Conservation (phyloP, 306 rosid genomes). For the Prunus davidiana region DNA sequence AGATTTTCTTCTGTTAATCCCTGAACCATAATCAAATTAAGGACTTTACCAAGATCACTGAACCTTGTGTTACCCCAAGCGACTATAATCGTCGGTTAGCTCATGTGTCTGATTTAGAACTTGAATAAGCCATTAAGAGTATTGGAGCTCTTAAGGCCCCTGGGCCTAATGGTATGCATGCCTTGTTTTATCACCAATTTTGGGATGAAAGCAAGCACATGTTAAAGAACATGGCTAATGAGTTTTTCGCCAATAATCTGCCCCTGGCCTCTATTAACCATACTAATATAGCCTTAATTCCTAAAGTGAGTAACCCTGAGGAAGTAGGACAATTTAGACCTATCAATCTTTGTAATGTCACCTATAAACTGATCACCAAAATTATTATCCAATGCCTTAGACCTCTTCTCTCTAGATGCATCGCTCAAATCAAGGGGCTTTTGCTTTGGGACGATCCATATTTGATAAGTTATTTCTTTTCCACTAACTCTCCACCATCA, state of each 20-base stretch:
- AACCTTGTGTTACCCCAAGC: too few relatives aligned
- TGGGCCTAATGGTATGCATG: neutral
- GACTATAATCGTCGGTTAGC: too few relatives aligned
- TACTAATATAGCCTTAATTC: neutral
- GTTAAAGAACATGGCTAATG: neutral
- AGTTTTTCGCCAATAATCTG: neutral
- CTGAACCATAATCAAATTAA: too few relatives aligned
- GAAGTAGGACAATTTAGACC: too few relatives aligned
- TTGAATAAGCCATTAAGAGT: neutral
- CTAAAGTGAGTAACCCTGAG: neutral
- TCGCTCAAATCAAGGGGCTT: neutral
- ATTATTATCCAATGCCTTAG: neutral
- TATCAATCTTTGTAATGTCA: neutral
- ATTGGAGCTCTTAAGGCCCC: neutral
- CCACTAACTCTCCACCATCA: too few relatives aligned
- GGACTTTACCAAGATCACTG: too few relatives aligned
- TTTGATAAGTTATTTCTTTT: neutral
- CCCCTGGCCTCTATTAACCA: neutral
- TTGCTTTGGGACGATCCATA: neutral
- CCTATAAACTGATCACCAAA: neutral
- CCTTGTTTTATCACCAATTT: neutral
- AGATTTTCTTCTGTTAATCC: too few relatives aligned
- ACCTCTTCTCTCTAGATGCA: neutral
- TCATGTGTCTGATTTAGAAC: too few relatives aligned
- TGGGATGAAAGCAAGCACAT: neutral